A percentile compares a stretch with the other conserved stretches of the same genome.
Conservation (phyloP, 2,329 filamentous ascomycete species). For the Pseudocercospora crystallina region DNA sequence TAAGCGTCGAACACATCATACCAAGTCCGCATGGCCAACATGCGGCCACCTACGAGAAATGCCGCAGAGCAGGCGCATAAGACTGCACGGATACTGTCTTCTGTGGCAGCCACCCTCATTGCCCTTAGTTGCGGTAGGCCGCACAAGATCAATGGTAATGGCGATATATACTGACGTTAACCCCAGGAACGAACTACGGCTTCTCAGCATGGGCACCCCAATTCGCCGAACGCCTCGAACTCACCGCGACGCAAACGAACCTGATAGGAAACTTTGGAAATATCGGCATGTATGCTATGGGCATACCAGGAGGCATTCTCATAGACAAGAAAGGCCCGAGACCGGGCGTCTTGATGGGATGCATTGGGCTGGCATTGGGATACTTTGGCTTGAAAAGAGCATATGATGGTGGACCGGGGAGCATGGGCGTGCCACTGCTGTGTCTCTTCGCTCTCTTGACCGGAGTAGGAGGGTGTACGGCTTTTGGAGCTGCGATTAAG, state of each 20-base stretch:
- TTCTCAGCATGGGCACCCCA: conserved; percentile 98
- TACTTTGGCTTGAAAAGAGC: conserved; percentile 85
- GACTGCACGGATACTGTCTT: conserved; percentile 73
- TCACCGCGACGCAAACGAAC: conserved; percentile 92
- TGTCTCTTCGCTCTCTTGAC: conserved; percentile 85
- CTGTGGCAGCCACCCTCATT: conserved; percentile 79
- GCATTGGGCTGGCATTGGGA: conserved; percentile 69
- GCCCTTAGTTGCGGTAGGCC: conserved; percentile 87
- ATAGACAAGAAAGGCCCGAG: conserved; percentile 81
- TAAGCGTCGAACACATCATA: no score
- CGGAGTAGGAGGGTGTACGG: conserved; percentile 83
- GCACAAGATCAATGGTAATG: conserved; percentile 49
- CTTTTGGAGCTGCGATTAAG: conserved; percentile 88
- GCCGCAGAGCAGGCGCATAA: conserved; percentile 51
- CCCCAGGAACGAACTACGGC: conserved; percentile 79
- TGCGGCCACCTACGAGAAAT: neutral
- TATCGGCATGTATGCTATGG: conserved; percentile 89
- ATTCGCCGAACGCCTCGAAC: conserved; percentile 80
- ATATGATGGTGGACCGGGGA: conserved; percentile 66
- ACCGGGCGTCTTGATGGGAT: conserved; percentile 73
- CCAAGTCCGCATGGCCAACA: no score
- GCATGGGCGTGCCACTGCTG: conserved; percentile 57
- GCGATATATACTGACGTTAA: conserved; percentile 58
- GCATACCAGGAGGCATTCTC: conserved; percentile 84
- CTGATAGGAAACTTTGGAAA: conserved; percentile 79